These are phyloP conservation scores for Coniella vitis DNA, from an alignment of 2,329 filamentous ascomycete species.

Conservation along the genomic window DNA sequence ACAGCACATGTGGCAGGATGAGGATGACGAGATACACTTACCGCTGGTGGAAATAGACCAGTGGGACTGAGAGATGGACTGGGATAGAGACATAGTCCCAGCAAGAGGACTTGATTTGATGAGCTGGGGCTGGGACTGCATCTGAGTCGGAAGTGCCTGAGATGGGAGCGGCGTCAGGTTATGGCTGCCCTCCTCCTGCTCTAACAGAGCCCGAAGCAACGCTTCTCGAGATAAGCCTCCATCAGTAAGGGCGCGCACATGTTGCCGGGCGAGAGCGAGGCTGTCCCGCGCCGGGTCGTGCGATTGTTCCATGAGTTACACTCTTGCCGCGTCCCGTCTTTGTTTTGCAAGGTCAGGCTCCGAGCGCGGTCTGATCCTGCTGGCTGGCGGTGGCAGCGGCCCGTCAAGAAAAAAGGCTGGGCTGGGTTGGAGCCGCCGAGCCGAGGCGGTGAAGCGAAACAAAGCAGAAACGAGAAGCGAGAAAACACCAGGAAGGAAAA, in stretches of 20 bases:
- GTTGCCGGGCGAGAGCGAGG: slow-evolving; percentile 25
- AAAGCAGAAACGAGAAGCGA: slow-evolving; percentile 1
- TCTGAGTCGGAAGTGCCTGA: slow-evolving; percentile 1
- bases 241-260: slow-evolving; percentile 26
- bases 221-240: slow-evolving; percentile 26
- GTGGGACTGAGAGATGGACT: slow-evolving; percentile 7
- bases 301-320: slow-evolving; percentile 20
- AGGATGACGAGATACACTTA: slow-evolving; percentile 1
- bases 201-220: slow-evolving; percentile 26
- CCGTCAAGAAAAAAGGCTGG: slow-evolving; percentile 1
- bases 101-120: slow-evolving; percentile 6
- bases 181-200: slow-evolving; percentile 21
- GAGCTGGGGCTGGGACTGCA: slow-evolving; percentile 4
- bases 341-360: too few species aligned
- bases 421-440: not conserved
- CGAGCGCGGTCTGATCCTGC: not conserved
- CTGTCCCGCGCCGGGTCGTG: slow-evolving; percentile 22
- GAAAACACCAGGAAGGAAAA: not conserved
- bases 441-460: too few species aligned
- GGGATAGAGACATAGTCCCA: slow-evolving; percentile 11
- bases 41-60: slow-evolving; percentile 10
- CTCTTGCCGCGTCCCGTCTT: too few species aligned
- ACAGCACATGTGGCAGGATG: not conserved
- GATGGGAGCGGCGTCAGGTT: slow-evolving; percentile 8
- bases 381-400: not conserved